Conservation (phyloP, 345 rosid species). For the Populus nigra region DNA sequence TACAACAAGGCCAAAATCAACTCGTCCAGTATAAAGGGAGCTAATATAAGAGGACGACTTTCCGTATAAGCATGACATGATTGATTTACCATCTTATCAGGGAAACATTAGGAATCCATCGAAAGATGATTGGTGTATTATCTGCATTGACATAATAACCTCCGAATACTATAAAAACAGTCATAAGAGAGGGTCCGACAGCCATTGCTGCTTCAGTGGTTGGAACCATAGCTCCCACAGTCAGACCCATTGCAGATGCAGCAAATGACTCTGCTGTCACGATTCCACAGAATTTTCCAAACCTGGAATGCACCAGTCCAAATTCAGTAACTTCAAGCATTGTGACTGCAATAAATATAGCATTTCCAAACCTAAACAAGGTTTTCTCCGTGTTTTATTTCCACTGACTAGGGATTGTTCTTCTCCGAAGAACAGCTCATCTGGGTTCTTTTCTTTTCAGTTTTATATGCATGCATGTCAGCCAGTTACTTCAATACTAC, state of each 20-base stretch:
- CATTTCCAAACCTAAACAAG: neutral
- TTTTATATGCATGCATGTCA: too few species aligned
- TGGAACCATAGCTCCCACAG: conserved; percentile 98
- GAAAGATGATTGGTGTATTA: conserved; percentile 83
- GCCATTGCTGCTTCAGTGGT: conserved; percentile 99
- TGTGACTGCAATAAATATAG: neutral
- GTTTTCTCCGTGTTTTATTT: neutral
- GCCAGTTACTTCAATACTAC: too few species aligned
- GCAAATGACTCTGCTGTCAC: conserved; percentile 92
- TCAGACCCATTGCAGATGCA: conserved; percentile 98
- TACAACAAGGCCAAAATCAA: neutral
- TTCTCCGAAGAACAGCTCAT: too few species aligned
- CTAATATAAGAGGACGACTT: neutral
- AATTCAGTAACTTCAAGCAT: conserved; percentile 11
- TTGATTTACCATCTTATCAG: conserved; percentile 75
- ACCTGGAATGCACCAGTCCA: conserved; percentile 40
- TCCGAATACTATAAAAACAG: conserved; percentile 90
- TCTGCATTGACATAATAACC: conserved; percentile 88
- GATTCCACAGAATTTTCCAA: conserved; percentile 89
- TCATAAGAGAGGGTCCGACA: conserved; percentile 96
- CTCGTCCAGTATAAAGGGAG: neutral
- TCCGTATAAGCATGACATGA: neutral
- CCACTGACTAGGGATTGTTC: too few species aligned
- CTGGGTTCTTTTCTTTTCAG: too few species aligned
- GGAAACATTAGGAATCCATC: conserved; percentile 90